Evolutionary conservation across 169 alveolate genomes (phyloP), one percentile per base, ranked within the genome.

Genomic region (Plasmodium knowlesi): DNA sequence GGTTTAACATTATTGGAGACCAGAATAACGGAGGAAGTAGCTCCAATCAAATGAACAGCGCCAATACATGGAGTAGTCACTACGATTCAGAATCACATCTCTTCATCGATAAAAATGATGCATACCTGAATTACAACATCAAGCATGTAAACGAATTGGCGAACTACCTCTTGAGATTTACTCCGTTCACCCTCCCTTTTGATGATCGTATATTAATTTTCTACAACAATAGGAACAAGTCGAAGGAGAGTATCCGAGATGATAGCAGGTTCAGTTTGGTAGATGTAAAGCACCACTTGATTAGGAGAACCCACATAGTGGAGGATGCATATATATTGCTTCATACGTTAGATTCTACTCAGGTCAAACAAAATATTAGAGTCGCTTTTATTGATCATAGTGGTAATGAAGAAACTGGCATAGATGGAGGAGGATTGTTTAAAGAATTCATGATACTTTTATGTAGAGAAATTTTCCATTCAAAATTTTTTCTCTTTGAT

Each of bases 381-480:
- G 97, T 98, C 19, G 82, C 96, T 22, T 98, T 98, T 95, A 95
- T 95, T 41, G 98, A 98, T 94, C 96, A 97, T 90, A 93, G 97
- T 72, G 99, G 99, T 10, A 92, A 94, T 28, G 95, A 95, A 22
- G 99, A 98, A 93, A 98, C 97, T 84, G 99, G 99, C 14, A 96
- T 98, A 46, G 99, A 99, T 92, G 99, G 99, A 19, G 99, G 99
- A 32, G 99, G 99, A 9, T 96, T 99, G 22, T 98, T 98, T 92
- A 98, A 98, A 96, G 99, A 99, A 93, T 98, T 99, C 90, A 93
- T 99, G 73, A 97, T 97, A 3, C 95, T 98, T 71, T 95, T 98
- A 39, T 96, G 99, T 39, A 95, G 98, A 83, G 96, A 96, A 41
- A 96, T 97, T 34, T 99, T 98, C 67, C 97, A 97, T 41, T 98